Evolutionary conservation across 768 basidiomycete species (phyloP), one percentile per base, ranked within the genome.

Genomic region (Zangia roseola): DNA sequence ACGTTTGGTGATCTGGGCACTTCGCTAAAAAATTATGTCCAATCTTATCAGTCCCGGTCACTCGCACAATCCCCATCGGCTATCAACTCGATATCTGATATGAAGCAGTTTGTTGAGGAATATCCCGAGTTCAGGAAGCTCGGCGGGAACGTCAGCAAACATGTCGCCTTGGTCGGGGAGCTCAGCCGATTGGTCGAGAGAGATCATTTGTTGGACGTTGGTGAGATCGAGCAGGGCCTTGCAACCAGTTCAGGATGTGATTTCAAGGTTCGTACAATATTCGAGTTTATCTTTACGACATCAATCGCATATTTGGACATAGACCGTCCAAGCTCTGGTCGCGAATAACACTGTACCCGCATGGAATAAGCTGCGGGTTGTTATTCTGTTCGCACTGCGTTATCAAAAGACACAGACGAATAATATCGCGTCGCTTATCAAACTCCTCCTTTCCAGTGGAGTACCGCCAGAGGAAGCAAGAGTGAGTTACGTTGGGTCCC

Each of bases 121-220:
- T 99, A 95, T 69, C 97, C 97, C 1, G 97, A 99, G 68, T 97
- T 98, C 62, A 79, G 87, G 57, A 94, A 94, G 65, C 77, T 99
- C 25, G 94, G 97, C 1, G 94, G 94, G 9, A 99, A 99, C 65
- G 97, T 99, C 25, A 95, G 92, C 73, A 99, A 98, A 70, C 97
- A 98, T 61, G 97, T 98, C 19, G 91, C 95, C 7, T 71, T 99
- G 20, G 97, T 99, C 0, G 95, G 97, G 12, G 97, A 99, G 65
- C 77, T 99, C 52, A 95, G 93, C 62, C 77, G 95, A 51, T 70
- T 98, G 39, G 93, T 98, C 14, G 89, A 83, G 44, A 74, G 83
- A 50, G 88, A 94, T 61, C 90, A 87, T 61, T 71, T 98, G 38
- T 72, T 99, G 47, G 91, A 91, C 41, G 81, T 94, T 3, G 91